These are phyloP conservation scores for Trametes sanguinea DNA, from an alignment of 768 basidiomycete genomes.

Conservation along the genomic window DNA sequence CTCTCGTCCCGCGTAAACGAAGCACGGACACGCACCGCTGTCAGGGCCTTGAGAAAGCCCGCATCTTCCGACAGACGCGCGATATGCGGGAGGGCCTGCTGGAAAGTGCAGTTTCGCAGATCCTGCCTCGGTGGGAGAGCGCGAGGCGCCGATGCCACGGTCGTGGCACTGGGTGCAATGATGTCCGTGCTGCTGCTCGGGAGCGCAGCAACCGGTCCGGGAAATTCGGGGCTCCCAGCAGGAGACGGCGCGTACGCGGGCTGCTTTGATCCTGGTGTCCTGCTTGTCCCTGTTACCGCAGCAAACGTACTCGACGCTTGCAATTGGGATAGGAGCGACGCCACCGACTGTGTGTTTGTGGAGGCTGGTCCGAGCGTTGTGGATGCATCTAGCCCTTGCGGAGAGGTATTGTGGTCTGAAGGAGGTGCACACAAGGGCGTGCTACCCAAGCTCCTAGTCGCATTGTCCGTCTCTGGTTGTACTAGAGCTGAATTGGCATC, in stretches of 20 bases:
- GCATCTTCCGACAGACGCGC: conserved; percentile 59
- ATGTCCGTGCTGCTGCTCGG: background rate
- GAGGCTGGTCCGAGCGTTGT: conserved; percentile 29
- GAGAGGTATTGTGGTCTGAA: background rate
- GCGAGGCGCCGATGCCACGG: background rate
- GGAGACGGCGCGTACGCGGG: background rate
- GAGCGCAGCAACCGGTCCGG: conserved; percentile 6
- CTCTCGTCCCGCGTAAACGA: background rate
- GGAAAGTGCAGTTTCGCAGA: conserved; percentile 56
- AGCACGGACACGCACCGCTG: conserved; percentile 44
- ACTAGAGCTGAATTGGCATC: background rate
- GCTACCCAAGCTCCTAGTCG: background rate
- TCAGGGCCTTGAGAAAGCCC: conserved; percentile 49
- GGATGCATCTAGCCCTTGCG: background rate
- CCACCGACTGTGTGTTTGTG: conserved; percentile 43
- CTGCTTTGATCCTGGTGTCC: conserved; percentile 3
- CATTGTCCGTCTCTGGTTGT: background rate
- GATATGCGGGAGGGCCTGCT: conserved; percentile 69
- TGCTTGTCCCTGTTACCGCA: conserved; percentile 14
- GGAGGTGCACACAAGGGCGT: background rate
- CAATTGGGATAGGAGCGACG: conserved; percentile 63
- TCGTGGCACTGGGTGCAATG: background rate
- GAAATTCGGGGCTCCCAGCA: conserved; percentile 7
- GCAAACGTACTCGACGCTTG: conserved; percentile 37
- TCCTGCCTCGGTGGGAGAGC: conserved; percentile 35